phyloP scores from a whole-genome alignment of 2,329 filamentous ascomycete species.

The Hortaea werneckii region DNA sequence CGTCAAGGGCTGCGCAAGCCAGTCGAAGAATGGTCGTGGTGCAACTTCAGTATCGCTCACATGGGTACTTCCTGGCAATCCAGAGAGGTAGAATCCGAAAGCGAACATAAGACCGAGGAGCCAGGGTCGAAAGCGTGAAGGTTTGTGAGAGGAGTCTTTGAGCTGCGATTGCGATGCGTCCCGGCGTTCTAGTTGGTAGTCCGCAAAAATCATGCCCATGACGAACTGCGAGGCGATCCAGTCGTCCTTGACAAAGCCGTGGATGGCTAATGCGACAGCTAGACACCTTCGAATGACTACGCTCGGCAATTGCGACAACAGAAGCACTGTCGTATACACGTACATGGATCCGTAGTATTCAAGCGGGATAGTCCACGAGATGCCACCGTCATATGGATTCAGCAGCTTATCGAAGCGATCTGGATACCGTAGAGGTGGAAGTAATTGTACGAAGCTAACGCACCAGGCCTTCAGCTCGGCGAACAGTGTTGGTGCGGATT shows the following conservation, averaged over 20 bases:
- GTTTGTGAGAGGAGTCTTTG: too few species aligned
- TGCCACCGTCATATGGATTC: background rate
- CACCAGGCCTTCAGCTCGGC: background rate
- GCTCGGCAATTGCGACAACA: background rate
- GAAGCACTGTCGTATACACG: background rate
- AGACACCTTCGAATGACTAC: background rate
- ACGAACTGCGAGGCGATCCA: background rate
- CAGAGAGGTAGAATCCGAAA: background rate
- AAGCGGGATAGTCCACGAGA: background rate
- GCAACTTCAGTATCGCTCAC: background rate
- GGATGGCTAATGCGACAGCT: background rate
- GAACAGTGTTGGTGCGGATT: background rate
- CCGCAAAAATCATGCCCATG: background rate
- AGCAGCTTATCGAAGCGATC: background rate
- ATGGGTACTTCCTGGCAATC: background rate
- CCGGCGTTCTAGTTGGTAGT: background rate
- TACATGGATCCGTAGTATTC: background rate
- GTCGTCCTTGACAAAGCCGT: background rate
- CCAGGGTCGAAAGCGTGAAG: too few species aligned
- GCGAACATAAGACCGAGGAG: too few species aligned
- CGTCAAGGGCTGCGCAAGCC: background rate
- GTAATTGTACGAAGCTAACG: background rate
- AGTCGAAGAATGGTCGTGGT: background rate
- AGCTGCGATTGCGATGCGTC: background rate
- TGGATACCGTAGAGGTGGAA: background rate